Base-by-base conservation (phyloP, 176 grass and related monocot species). In the Phragmites australis region DNA sequence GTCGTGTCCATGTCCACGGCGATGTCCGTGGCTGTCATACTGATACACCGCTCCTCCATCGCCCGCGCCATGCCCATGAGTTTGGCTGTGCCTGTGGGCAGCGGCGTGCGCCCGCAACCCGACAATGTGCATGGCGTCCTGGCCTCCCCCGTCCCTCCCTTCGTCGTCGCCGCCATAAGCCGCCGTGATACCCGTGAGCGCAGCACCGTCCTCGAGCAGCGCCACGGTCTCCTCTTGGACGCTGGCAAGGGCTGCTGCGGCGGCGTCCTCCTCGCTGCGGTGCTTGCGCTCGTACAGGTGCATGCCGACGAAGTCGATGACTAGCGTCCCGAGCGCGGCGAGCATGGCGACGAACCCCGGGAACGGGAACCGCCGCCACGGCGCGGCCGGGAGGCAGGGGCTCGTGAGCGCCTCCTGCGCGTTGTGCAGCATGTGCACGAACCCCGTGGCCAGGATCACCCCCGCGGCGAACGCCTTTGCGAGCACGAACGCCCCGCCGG, bases 291-390 rank as follows among this genome's bases (percentile, higher is more conserved):
- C 84, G 86, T 88, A 88, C 68, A 90, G 68, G 65, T 90, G 87
- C 39, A 89, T 97, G 58, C 79, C 85, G 32, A 97, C 45, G 83
- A 97, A 86, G 79, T 97, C 89, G 32, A 92, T 73, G 65, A 90
- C 68, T 16, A 97, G 91, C 27, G 91, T 97, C 10, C 49, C 91
- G n/a, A 97, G 91, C 30, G 91, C 75, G 45, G 94, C 94, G 49
- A 88, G 78, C 94, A 97, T 94, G 68, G 91, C 91, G 21, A 94
- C 75, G 83, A 97, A 97, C n/a, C 94, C 91, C 51, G 94, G 59
- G 81, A 97, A 97, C 21, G 91, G 91, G 82, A 97, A 97, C 12
- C 49, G 59, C 2, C 84, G 78, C 94, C 94, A 97, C 0, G 94
- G 91, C 27, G 66, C 26, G 9, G 75, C 60, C 46, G 84, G 87